phyloP scores from a whole-genome alignment of 2,329 filamentous ascomycete genomes.

The Ciborinia camelliae region DNA sequence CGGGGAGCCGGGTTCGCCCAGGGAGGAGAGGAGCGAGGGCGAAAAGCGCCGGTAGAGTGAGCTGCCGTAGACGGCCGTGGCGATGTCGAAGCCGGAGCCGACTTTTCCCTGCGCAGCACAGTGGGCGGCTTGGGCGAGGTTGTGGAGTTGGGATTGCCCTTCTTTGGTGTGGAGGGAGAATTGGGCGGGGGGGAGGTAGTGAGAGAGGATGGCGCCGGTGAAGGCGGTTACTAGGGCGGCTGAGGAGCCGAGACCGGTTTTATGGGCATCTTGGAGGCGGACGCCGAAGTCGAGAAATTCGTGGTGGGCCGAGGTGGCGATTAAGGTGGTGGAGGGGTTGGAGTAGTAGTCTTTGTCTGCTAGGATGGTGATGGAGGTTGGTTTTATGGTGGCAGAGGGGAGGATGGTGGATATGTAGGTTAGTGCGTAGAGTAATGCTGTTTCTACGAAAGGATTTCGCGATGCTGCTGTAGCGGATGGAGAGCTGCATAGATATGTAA shows the following conservation, averaged over 20 bases:
- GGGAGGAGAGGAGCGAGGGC: slow-evolving; percentile 62
- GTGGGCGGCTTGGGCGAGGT: slow-evolving; percentile 89
- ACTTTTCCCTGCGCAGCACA: slow-evolving; percentile 97
- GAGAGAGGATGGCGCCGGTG: slow-evolving; percentile 69
- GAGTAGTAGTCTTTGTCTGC: slow-evolving; percentile 98
- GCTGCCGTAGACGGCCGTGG: slow-evolving; percentile 86
- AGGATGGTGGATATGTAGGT: slow-evolving; percentile 64
- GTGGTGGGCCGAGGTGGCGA: slow-evolving; percentile 43
- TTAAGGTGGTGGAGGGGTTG: slow-evolving; percentile 47
- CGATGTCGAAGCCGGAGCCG: slow-evolving; percentile 93
- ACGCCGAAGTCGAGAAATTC: slow-evolving; percentile 74
- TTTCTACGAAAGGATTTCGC: slow-evolving; percentile 87
- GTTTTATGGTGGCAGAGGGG: slow-evolving; percentile 51
- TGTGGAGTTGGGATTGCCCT: slow-evolving; percentile 69
- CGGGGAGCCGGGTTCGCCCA: slow-evolving; percentile 63
- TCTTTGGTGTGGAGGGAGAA: slow-evolving; percentile 56
- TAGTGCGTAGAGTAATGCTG: slow-evolving; percentile 80
- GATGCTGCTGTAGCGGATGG: slow-evolving; percentile 34
- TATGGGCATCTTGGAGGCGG: slow-evolving; percentile 75
- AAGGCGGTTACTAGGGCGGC: slow-evolving; percentile 90
- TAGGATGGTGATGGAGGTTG: slow-evolving; percentile 77
- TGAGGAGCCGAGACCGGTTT: slow-evolving; percentile 92
- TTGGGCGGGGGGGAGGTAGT: slow-evolving; percentile 60
- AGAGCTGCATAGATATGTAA: slow-evolving; percentile 19
- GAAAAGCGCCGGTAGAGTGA: slow-evolving; percentile 93